phyloP scores from a whole-genome alignment of 495 filamentous ascomycete species.

The Penicillium dipodomyicola region DNA sequence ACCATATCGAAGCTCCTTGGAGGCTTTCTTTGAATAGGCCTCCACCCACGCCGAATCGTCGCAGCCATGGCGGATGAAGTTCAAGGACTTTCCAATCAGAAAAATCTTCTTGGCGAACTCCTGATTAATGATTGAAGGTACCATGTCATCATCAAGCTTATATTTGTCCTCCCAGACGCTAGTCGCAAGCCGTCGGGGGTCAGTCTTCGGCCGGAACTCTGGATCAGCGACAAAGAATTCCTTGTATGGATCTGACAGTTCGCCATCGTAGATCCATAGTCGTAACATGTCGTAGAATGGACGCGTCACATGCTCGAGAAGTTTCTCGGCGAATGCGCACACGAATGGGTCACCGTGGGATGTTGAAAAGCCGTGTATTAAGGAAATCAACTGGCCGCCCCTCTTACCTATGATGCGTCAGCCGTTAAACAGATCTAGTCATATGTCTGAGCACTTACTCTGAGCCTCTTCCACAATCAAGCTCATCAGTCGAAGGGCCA shows the following conservation, averaged over 20 bases:
- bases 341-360: slow-evolving; percentile 96
- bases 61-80: slow-evolving; percentile 96
- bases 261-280: slow-evolving; percentile 97
- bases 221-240: slow-evolving; percentile 96
- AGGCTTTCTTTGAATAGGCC: slow-evolving; percentile 89
- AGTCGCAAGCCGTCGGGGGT: slow-evolving; percentile 65
- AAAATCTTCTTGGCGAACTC: slow-evolving; percentile 96
- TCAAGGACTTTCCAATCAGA: slow-evolving; percentile 93
- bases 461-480: slow-evolving; percentile 88
- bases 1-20: slow-evolving; percentile 88
- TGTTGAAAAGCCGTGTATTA: slow-evolving; percentile 89
- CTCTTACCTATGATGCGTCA: slow-evolving; percentile 59
- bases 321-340: slow-evolving; percentile 86
- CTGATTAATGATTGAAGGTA: slow-evolving; percentile 85
- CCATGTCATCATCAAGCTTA: slow-evolving; percentile 76
- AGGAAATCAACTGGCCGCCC: slow-evolving; percentile 88
- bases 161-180: slow-evolving; percentile 99
- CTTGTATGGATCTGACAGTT: slow-evolving; percentile 89
- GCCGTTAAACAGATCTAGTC: slow-evolving; percentile 1
- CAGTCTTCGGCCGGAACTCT: slow-evolving; percentile 42
- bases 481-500: slow-evolving; percentile 93
- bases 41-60: slow-evolving; percentile 94
- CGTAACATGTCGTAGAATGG: slow-evolving; percentile 97
- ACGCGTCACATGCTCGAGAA: slow-evolving; percentile 85
- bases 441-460: slow-evolving; percentile 43